Conservation (phyloP, 352 stramenopile genomes). For the Pilasporangium apinafurcum region DNA sequence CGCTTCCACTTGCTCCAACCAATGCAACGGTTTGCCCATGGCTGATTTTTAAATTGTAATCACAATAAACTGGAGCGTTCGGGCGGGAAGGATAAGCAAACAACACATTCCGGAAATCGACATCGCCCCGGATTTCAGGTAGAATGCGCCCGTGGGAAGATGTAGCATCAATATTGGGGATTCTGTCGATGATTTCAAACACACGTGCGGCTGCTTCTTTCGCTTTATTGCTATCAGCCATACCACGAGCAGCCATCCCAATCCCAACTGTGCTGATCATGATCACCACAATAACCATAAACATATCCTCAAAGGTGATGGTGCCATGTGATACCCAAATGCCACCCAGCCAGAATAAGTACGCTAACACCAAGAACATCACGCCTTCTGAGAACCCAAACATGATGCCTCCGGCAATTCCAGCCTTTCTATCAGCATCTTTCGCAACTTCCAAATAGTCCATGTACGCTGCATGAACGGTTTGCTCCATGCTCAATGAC, state of each 20-base stretch:
- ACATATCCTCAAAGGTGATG: conserved; percentile 30
- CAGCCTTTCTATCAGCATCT: conserved; percentile 18
- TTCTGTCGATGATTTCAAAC: conserved; percentile 48
- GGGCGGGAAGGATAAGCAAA: conserved; percentile 49
- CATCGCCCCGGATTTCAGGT: conserved; percentile 31
- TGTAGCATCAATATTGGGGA: conserved; percentile 6
- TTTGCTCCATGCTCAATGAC: conserved; percentile 30
- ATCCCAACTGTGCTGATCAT: conserved; percentile 24
- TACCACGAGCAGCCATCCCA: conserved; percentile 19
- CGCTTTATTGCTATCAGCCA: conserved; percentile 23
- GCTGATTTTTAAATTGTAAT: conserved; percentile 32
- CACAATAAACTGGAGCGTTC: conserved; percentile 21
- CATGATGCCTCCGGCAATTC: conserved; percentile 31
- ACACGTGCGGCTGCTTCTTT: conserved; percentile 19
- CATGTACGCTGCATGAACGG: conserved; percentile 9
- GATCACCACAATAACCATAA: conserved; percentile 36
- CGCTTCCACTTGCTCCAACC: conserved; percentile 44
- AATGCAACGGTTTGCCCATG: conserved; percentile 47
- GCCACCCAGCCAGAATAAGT: conserved; percentile 64
- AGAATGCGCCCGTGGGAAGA: neutral
- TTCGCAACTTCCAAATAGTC: conserved; percentile 15
- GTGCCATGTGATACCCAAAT: conserved; percentile 32
- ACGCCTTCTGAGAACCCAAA: conserved; percentile 50
- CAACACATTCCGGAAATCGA: conserved; percentile 77
- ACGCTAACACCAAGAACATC: conserved; percentile 42